Conservation (phyloP, 2,329 filamentous ascomycete species). For the Trichoderma atrobrunneum region DNA sequence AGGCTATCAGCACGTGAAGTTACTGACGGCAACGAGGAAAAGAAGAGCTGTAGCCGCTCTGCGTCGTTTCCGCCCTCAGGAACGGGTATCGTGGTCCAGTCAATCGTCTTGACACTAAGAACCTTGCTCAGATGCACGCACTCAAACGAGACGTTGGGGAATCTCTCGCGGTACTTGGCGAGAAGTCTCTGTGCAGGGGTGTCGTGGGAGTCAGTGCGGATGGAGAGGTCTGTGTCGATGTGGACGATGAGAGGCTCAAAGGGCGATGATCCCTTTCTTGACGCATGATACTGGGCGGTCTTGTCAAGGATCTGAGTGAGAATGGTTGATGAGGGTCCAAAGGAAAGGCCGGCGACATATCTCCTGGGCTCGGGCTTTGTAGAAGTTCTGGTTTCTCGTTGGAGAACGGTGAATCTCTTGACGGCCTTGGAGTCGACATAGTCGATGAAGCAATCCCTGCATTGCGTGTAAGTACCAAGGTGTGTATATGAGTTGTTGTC, state of each 20-base stretch:
- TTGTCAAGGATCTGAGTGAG: slow-evolving; percentile 73
- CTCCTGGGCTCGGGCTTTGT: slow-evolving; percentile 34
- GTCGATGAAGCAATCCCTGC: slow-evolving; percentile 66
- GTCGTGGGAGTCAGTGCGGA: slow-evolving; percentile 20
- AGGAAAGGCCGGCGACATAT: slow-evolving; percentile 77
- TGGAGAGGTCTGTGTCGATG: slow-evolving; percentile 44
- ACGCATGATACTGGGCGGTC: slow-evolving; percentile 63
- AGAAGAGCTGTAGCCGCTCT: slow-evolving; percentile 50
- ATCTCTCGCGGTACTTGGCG: slow-evolving; percentile 54
- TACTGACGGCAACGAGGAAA: slow-evolving; percentile 64
- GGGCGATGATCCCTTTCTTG: slow-evolving; percentile 60
- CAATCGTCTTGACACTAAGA: slow-evolving; percentile 49
- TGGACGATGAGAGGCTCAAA: slow-evolving; percentile 66
- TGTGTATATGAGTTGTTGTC: background rate
- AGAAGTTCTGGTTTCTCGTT: slow-evolving; percentile 42
- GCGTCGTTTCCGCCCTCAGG: slow-evolving; percentile 29
- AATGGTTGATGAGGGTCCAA: slow-evolving; percentile 75
- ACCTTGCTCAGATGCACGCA: slow-evolving; percentile 62
- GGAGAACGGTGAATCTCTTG: slow-evolving; percentile 61
- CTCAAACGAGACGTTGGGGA: slow-evolving; percentile 64
- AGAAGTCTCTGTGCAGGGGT: slow-evolving; percentile 10
- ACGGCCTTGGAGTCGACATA: slow-evolving; percentile 77
- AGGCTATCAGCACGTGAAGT: slow-evolving; percentile 75
- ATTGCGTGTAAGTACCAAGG: background rate
- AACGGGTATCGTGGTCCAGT: slow-evolving; percentile 50